These are phyloP conservation scores for Alnus glutinosa DNA, from an alignment of 306 rosid species.

Conservation along the genomic window DNA sequence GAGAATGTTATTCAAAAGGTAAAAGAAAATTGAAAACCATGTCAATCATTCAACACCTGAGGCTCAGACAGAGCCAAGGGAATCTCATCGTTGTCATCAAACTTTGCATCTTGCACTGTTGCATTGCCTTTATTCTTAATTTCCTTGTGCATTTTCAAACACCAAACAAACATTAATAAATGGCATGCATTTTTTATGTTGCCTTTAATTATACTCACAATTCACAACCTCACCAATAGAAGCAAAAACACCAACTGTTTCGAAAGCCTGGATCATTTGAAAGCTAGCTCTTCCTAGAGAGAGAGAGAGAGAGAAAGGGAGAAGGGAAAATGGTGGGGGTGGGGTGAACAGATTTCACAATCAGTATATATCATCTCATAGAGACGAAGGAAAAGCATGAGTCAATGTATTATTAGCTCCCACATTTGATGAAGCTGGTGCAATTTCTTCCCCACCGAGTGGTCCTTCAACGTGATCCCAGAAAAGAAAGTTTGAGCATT, in stretches of 20 bases:
- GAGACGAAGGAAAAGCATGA: constrained; percentile 65
- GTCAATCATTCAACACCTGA: constrained; percentile 39
- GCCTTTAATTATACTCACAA: constrained; percentile 24
- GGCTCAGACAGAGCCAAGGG: constrained; percentile 26
- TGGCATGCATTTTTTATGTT: constrained; percentile 33
- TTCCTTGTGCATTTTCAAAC: constrained; percentile 44
- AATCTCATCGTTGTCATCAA: constrained; percentile 37
- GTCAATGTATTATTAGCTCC: constrained; percentile 50
- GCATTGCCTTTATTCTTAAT: constrained; percentile 37
- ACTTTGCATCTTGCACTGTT: constrained; percentile 35
- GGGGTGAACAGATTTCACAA: constrained; percentile 12
- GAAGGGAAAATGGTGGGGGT: not conserved
- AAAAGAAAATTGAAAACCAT: constrained; percentile 26
- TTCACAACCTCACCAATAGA: constrained; percentile 46
- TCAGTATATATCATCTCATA: constrained; percentile 42
- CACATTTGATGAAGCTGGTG: constrained; percentile 48
- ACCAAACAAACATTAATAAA: constrained; percentile 46
- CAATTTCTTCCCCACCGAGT: constrained; percentile 47
- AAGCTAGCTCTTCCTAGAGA: constrained; percentile 28
- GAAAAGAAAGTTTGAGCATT: constrained; percentile 70
- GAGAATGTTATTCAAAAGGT: not conserved
- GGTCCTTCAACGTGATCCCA: constrained; percentile 79
- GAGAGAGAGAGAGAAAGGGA: constrained; percentile 2
- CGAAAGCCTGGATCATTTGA: constrained; percentile 48
- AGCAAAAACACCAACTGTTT: constrained; percentile 36